These are phyloP conservation scores for Zea mays DNA, from an alignment of 176 grass and related monocot species.

Conservation along the genomic window DNA sequence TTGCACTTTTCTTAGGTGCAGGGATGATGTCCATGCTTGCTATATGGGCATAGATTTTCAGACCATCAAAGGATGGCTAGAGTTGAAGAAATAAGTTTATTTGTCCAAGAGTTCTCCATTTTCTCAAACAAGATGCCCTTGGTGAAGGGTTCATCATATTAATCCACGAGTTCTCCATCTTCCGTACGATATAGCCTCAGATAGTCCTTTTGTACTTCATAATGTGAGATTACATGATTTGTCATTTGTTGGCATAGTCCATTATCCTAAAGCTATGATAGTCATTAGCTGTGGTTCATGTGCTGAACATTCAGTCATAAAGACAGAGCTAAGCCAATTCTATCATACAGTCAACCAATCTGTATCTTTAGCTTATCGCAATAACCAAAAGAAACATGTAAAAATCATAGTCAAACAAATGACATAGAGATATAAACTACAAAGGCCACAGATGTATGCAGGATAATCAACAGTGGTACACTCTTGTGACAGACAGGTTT, in stretches of 20 bases:
- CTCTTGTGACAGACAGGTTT: neutral
- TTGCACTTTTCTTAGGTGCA: conserved; percentile 77
- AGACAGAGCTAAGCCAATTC: neutral
- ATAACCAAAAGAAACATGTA: conserved; percentile 29
- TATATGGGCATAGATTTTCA: conserved; percentile 72
- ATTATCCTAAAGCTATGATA: conserved; percentile 1
- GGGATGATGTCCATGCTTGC: conserved; percentile 90
- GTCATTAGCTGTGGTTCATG: neutral
- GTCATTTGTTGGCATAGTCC: neutral
- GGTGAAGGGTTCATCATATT: conserved; percentile 20
- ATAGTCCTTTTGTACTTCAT: conserved; percentile 16
- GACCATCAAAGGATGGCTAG: neutral
- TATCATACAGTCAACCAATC: conserved; percentile 6
- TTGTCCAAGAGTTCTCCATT: conserved; percentile 11
- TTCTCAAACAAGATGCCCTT: conserved; percentile 15
- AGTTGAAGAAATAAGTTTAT: conserved; percentile 21
- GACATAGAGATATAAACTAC: neutral
- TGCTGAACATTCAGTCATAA: neutral
- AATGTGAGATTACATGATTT: conserved; percentile 11
- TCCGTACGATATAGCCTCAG: neutral
- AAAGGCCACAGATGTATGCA: neutral
- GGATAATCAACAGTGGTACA: neutral
- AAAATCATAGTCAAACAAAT: neutral
- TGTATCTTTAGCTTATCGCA: conserved; percentile 4
- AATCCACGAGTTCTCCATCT: conserved; percentile 31